These are phyloP conservation scores for Arctium lappa DNA, from an alignment of 129 eudicot genomes.

Conservation along the genomic window DNA sequence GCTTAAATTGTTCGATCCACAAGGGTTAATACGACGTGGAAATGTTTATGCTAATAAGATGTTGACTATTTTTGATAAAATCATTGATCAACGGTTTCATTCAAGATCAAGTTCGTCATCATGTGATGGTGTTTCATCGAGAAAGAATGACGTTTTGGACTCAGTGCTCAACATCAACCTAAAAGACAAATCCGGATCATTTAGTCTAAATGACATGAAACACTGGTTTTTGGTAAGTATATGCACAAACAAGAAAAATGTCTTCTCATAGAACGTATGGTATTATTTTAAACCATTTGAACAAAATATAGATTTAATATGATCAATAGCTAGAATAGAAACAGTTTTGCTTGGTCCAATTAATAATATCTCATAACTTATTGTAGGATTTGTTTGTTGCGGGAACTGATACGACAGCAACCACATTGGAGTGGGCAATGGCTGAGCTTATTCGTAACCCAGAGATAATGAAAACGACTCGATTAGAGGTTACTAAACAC, in stretches of 20 bases:
- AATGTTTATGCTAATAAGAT: neutral
- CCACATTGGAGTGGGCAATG: neutral
- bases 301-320: neutral
- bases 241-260: neutral
- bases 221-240: constrained; percentile 21
- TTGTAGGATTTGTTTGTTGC: neutral
- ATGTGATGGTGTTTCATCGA: neutral
- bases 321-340: neutral
- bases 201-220: neutral
- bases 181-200: neutral
- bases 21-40: constrained; percentile 7
- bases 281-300: neutral
- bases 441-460: neutral
- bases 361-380: neutral
- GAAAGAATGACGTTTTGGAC: constrained; percentile 10
- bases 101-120: neutral
- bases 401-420: neutral
- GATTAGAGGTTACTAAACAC: constrained; percentile 3
- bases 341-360: neutral
- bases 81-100: neutral
- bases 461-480: neutral
- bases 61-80: constrained; percentile 18
- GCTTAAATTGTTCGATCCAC: constrained; percentile 28
- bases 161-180: neutral
- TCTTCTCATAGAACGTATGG: neutral